Evolutionary conservation across 768 basidiomycete species (phyloP), one percentile per base, ranked within the genome.

Genomic region (Leccinum barrowsii): DNA sequence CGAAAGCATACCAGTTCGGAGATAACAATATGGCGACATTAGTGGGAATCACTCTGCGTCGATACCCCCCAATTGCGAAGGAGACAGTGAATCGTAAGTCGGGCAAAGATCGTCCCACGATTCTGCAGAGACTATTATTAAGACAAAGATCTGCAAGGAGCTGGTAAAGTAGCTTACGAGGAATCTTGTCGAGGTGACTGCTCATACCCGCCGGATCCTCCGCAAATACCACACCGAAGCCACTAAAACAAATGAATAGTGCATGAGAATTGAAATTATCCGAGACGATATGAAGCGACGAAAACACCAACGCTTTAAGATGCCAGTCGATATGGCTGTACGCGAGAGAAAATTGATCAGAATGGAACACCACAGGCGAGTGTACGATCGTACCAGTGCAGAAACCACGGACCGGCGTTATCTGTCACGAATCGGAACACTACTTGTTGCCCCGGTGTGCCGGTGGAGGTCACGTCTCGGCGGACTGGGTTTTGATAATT

Each of bases 321-420:
- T 71, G 70, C 70, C 70, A 71, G 24, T 72, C 70, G 13, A 70
- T 66, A 28, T 70, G 70, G 50, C 70, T 71, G 42, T 15, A 55
- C 34, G 34, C 32, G 12, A 34, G 32, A 34, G 32, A 34, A 12
- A 34, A 5, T 34, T 12, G 12, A 5, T 17, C 34, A 2, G 21
- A 21, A 13, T n/a, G 21, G 2, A 22, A 17, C 1, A 17, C 17
- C n/a, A 22, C 7, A 8, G 15, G 4, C 5, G 13, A 22, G 1
- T 46, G 7, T 5, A 46, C 0, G 10, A 13, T 13, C 46, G 42
- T 54, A 71, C 70, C 71, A 80, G 56, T 80, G 79, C 46, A 47
- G 22, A 7, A 8, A 47, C 46, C 46, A 47, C 0, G 46, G 46
- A 3, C 46, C 46, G 5, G 46, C 7, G 13, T 47, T 47, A 15